phyloP scores from a whole-genome alignment of 2,329 filamentous ascomycete species.

The Calonectria honghensis region DNA sequence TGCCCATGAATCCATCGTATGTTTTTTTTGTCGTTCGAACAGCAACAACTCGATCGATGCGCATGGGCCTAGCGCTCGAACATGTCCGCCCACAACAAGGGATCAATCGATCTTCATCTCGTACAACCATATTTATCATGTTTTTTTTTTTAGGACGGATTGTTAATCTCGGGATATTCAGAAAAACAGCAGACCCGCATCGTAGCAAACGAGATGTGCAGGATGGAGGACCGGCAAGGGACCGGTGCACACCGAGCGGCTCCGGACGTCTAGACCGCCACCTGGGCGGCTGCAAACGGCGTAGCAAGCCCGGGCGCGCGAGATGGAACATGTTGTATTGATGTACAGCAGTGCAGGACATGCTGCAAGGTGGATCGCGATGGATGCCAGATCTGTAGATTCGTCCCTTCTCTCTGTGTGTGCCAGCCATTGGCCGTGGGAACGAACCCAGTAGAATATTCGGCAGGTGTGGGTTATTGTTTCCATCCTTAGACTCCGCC shows the following conservation, averaged over 20 bases:
- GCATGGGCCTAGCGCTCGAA: background rate
- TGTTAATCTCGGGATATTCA: background rate
- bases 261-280: background rate
- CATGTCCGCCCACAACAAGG: background rate
- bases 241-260: conserved; percentile 8
- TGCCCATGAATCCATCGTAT: conserved; percentile 12
- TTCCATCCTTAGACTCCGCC: conserved; percentile 32
- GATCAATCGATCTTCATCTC: background rate
- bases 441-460: conserved; percentile 1
- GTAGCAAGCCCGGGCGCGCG: background rate
- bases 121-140: background rate
- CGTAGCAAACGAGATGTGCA: conserved; percentile 10
- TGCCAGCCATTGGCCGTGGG: conserved; percentile 11
- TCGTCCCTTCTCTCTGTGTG: background rate
- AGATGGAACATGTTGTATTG: background rate
- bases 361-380: conserved; percentile 24
- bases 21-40: background rate
- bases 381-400: conserved; percentile 37
- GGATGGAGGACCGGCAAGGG: conserved; percentile 1
- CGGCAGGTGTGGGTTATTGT: conserved; percentile 11
- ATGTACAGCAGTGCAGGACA: background rate
- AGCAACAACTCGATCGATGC: conserved; percentile 10
- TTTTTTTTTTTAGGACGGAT: background rate
- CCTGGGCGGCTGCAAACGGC: background rate
- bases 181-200: background rate